These are phyloP conservation scores for Rosa hybrid DNA, from an alignment of 331 rosid genomes.

Conservation along the genomic window DNA sequence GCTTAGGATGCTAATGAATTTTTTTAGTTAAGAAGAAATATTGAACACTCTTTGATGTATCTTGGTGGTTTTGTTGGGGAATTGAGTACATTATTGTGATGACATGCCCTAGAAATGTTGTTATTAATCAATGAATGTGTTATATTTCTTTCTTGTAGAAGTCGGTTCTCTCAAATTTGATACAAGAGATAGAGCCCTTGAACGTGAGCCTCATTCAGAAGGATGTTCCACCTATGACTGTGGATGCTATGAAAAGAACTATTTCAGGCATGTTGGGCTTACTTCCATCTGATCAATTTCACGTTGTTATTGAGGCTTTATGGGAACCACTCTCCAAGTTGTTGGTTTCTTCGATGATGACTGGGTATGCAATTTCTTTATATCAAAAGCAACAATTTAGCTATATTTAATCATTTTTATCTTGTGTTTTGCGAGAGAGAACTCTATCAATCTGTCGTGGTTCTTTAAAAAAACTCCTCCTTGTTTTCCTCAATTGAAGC, in stretches of 20 bases:
- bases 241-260: conserved; percentile 95
- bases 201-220: conserved; percentile 81
- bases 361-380: conserved; percentile 58
- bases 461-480: neutral
- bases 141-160: conserved; percentile 43
- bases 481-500: neutral
- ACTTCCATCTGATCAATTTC: conserved; percentile 90
- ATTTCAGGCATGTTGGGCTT: conserved; percentile 95
- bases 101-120: neutral
- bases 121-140: neutral
- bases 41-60: neutral
- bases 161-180: conserved; percentile 61
- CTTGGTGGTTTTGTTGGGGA: neutral
- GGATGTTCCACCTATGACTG: conserved; percentile 80
- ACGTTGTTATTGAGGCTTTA: conserved; percentile 81
- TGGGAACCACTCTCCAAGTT: conserved; percentile 93
- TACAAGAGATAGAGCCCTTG: conserved; percentile 91
- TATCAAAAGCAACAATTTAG: neutral
- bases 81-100: neutral
- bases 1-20: neutral
- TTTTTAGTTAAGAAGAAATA: neutral
- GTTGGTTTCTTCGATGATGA: conserved; percentile 91
- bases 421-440: neutral
- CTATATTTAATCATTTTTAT: neutral
- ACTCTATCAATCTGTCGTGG: neutral